Evolutionary conservation across 208 protist genomes (phyloP), one percentile per base, ranked within the genome.

Genomic region (Leptomonas pyrrhocoris): DNA sequence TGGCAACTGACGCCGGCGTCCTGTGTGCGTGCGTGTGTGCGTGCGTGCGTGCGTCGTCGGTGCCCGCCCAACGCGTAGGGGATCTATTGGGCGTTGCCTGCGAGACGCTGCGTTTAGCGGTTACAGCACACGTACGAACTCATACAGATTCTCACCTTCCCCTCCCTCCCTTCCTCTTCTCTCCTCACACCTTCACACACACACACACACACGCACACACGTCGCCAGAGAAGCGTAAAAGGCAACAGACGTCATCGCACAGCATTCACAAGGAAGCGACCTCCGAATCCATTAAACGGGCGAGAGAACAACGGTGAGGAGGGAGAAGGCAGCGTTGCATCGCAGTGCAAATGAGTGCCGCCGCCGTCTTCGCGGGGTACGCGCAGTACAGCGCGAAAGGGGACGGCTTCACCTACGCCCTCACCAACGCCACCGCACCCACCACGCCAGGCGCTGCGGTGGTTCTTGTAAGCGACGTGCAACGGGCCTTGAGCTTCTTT

Each of bases 391-490:
- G 61, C 48, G 31, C 28, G 28, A 45, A 40, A 12, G 70, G 61
- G 15, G 70, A 75, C 31, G 70, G 70, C 21, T 75, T 69, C 45
- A 23, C 50, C 6, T 75, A 75, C 45, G n/a, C 60, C 25, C 34
- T 75, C 0, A 67, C 8, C 8, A 21, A 49, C 30, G 12, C 18
- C 43, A 25, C 13, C 18, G n/a, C 25, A 11, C 2, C 59, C 25
- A 56, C 48, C 25, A 54, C n/a, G 0, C 23, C 18, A 16, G 40
- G 43, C 12, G 7, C 28, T 0, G 62, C 75, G 45, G 28, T 53
- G 19, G 27, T 76, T 19, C n/a, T 77, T 40, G 60, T 62, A 43
- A 31, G 57, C 45, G 21, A 23, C 16, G 40, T 46, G 15, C 23
- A 42, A 3, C 51, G 38, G 21, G 70, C 70, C 21, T 16, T 0